These are phyloP conservation scores for Brasenia schreberi DNA, from an alignment of 164 flowering plant species.

Conservation along the genomic window DNA sequence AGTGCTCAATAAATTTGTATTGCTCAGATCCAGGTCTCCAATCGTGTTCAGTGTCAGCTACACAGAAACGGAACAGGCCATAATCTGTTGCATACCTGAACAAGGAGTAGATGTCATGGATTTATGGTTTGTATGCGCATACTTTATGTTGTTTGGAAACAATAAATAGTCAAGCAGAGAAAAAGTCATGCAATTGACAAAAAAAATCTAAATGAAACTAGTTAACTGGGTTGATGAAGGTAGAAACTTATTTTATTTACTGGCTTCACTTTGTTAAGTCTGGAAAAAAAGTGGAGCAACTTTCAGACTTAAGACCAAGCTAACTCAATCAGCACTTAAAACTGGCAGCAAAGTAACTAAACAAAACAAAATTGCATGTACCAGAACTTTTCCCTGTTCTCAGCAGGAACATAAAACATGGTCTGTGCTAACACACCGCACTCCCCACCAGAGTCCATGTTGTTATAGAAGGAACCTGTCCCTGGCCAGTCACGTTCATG, in stretches of 20 bases:
- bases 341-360: not conserved
- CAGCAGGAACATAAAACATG: slow-evolving; percentile 36
- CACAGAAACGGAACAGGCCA: slow-evolving; percentile 89
- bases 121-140: not conserved
- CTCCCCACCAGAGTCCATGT: slow-evolving; percentile 35
- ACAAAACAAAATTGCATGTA: slow-evolving; percentile 1
- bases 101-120: not conserved
- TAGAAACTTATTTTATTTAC: no score
- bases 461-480: slow-evolving; percentile 29
- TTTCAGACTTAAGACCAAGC: not conserved
- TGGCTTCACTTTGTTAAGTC: no score
- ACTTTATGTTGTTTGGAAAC: no score
- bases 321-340: not conserved
- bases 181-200: no score
- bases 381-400: slow-evolving; percentile 32
- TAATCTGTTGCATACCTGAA: slow-evolving; percentile 84
- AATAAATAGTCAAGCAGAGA: no score
- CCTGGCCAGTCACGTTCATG: slow-evolving; percentile 43
- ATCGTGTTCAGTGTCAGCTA: slow-evolving; percentile 88
- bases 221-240: no score
- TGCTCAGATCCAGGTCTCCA: slow-evolving; percentile 95
- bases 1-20: slow-evolving; percentile 72
- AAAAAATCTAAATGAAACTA: no score
- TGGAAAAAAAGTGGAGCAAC: not conserved
- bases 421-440: slow-evolving; percentile 33